Evolutionary conservation across 2,329 filamentous ascomycete genomes (phyloP).

Genomic region (Colletotrichum orbiculare): DNA sequence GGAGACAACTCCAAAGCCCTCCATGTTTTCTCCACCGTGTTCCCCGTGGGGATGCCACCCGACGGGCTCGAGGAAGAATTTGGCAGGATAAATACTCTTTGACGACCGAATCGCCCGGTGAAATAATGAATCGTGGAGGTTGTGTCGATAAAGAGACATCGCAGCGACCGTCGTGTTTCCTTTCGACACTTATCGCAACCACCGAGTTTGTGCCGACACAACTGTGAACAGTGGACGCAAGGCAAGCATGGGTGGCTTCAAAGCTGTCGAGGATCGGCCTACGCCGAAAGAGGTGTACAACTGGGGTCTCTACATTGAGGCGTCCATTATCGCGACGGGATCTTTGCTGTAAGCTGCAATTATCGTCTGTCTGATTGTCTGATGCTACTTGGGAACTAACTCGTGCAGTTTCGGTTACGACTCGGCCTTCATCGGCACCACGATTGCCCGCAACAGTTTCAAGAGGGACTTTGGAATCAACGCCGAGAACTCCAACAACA

Average conservation of each 20-base stretch:
- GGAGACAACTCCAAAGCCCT: conserved; percentile 22
- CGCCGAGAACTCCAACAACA: conserved; percentile 43
- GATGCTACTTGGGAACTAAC: background rate
- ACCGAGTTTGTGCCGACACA: background rate
- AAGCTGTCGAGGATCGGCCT: conserved; percentile 64
- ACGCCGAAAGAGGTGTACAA: conserved; percentile 67
- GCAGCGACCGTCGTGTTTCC: too few species aligned
- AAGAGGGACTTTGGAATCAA: conserved; percentile 51
- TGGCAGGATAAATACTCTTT: conserved; percentile 34
- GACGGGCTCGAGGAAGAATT: conserved; percentile 15
- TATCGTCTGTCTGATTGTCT: background rate
- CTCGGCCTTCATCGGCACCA: conserved; percentile 64
- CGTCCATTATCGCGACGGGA: conserved; percentile 59
- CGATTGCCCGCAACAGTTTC: conserved; percentile 61
- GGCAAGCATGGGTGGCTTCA: conserved; percentile 50
- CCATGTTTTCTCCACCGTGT: conserved; percentile 32
- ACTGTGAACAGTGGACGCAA: background rate
- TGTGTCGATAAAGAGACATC: background rate
- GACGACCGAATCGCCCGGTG: conserved; percentile 11
- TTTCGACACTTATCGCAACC: background rate
- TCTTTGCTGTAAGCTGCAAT: conserved; percentile 48
- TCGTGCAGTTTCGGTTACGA: conserved; percentile 61
- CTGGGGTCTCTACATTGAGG: conserved; percentile 60
- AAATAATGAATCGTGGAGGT: background rate
- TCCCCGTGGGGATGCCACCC: conserved; percentile 33